phyloP scores from a whole-genome alignment of 106 monocot species.

The Triglochin maritima region DNA sequence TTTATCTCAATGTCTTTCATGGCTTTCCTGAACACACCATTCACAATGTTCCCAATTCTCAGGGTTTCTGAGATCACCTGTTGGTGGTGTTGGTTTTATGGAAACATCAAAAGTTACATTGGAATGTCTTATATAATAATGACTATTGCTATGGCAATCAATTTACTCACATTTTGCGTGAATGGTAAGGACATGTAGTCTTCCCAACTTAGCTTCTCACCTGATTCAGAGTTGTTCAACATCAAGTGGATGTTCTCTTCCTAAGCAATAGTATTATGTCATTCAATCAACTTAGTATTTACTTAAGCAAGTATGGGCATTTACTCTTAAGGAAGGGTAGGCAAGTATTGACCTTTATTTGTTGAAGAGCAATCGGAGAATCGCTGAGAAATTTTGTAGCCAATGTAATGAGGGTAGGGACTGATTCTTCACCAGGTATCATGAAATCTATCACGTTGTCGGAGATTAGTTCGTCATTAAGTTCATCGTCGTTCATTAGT shows the following conservation, averaged over 20 bases:
- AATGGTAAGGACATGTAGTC: slow-evolving; percentile 83
- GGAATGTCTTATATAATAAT: no score
- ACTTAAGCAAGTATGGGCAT: no score
- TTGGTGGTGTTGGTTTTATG: not conserved
- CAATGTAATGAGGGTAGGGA: slow-evolving; percentile 65
- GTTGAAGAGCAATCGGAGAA: slow-evolving; percentile 47
- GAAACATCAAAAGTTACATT: no score
- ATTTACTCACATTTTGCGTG: slow-evolving; percentile 37
- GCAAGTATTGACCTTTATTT: slow-evolving; percentile 37
- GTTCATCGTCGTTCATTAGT: slow-evolving; percentile 37
- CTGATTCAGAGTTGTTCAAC: not conserved
- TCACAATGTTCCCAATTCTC: slow-evolving; percentile 71
- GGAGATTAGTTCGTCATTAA: slow-evolving; percentile 68
- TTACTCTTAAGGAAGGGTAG: no score
- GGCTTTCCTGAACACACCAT: slow-evolving; percentile 65
- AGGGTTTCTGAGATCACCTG: slow-evolving; percentile 73
- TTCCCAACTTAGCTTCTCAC: slow-evolving; percentile 36
- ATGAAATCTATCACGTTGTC: slow-evolving; percentile 87
- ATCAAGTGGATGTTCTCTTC: slow-evolving; percentile 67
- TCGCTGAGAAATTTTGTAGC: slow-evolving; percentile 67
- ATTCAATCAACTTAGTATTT: no score
- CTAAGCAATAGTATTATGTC: slow-evolving; percentile 9
- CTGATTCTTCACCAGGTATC: slow-evolving; percentile 88
- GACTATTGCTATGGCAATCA: no score
- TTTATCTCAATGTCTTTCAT: slow-evolving; percentile 65